Base-by-base conservation (phyloP, 2,329 filamentous ascomycete species). In the Diaporthe nobilis region DNA sequence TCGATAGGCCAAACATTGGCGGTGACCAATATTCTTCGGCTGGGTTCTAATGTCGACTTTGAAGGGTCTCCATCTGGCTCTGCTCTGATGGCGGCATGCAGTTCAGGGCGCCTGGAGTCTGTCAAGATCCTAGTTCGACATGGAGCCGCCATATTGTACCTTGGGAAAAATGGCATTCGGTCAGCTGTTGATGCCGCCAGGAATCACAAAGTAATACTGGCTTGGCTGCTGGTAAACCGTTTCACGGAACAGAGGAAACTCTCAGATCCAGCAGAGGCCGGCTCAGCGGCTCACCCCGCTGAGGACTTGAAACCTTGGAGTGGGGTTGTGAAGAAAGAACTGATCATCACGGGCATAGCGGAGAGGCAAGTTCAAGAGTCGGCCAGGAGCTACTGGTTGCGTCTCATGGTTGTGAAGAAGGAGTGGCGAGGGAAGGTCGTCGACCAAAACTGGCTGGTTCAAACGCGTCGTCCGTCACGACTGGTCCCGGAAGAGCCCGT, bases 1-100 rank as follows among this genome's bases (percentile, higher is more conserved):
- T 55, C 60, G 13, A 7, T 49, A 5, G 47, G 22, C 1, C 6
- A 51, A 2, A 25, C 9, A 25, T 10, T 37, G 20, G 39, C 20
- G 1, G n/a, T 73, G 58, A 31, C 20, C 1, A 73, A 73, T n/a
- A 4, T 67, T 4, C 47, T 65, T 13, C 34, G 17, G 2, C 20
- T 73, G 6, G 60, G 71, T 9, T 39, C 71, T 31, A 15, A 31
- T 9, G 17, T 73, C 20, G 39, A 73, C 9, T 73, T 37, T 20
- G 71, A 73, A 34, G 71, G 71, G 1, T 65, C 31, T 44, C 60
- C 71, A 1, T 22, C 5, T 2, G 71, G 60, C n/a, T 67, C 71
- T 3, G 71, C 71, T 34, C 22, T 73, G 6, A 67, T 58, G 60
- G 71, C 37, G 28, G 49, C 71, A 7, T 73, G 71, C 60, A 58